Evolutionary conservation across 371 early-diverging fungal species (phyloP).

Genomic region (Apophysomyces elegans): DNA sequence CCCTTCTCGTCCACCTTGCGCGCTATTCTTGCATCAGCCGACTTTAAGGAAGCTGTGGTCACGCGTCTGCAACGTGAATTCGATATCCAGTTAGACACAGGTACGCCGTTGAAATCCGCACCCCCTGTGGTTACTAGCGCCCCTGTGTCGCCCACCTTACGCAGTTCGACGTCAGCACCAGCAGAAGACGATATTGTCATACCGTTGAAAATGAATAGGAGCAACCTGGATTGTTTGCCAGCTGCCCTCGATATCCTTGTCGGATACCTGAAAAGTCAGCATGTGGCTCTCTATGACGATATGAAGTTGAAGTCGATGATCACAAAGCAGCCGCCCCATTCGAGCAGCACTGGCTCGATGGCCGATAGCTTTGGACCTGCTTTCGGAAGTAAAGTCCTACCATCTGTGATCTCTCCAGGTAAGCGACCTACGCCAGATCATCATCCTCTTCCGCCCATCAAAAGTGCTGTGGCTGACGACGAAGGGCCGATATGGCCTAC

Average conservation of each 20-base stretch:
- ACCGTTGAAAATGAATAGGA: conserved; percentile 22
- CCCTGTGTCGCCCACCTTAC: conserved; percentile 1
- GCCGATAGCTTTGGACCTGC: conserved; percentile 1
- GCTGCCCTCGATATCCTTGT: conserved; percentile 22
- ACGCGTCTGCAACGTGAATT: conserved; percentile 18
- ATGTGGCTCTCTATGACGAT: conserved; percentile 22
- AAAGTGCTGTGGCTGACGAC: no score
- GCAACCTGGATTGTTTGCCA: conserved; percentile 21
- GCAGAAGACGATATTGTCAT: conserved; percentile 13
- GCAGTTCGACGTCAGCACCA: conserved; percentile 19
- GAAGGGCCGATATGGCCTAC: not conserved
- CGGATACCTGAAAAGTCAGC: conserved; percentile 19
- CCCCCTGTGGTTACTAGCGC: conserved; percentile 16
- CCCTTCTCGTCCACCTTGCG: conserved; percentile 35
- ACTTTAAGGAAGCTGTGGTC: conserved; percentile 20
- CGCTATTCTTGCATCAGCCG: conserved; percentile 18
- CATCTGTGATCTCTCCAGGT: conserved; percentile 10
- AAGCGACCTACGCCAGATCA: not conserved
- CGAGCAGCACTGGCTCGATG: conserved; percentile 6
- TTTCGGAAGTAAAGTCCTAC: conserved; percentile 9
- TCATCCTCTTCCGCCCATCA: no score
- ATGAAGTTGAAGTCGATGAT: conserved; percentile 14
- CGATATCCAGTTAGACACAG: conserved; percentile 19
- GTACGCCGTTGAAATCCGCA: conserved; percentile 19
- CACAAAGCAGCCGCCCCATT: not conserved